phyloP scores from a whole-genome alignment of 768 basidiomycete genomes.

The Cystoderma amianthinum region DNA sequence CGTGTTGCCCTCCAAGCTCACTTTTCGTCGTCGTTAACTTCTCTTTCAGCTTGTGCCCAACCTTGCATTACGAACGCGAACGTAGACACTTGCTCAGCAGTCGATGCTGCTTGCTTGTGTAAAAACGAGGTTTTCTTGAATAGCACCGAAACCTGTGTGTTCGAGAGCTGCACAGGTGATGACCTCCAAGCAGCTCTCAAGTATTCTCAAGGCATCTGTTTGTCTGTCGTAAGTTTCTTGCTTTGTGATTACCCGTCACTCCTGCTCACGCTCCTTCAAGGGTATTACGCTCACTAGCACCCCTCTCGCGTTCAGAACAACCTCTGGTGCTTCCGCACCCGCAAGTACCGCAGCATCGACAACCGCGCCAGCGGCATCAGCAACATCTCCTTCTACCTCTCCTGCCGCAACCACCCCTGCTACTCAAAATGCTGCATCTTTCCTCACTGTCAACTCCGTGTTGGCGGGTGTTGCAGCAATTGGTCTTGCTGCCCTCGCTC shows the following conservation, averaged over 20 bases:
- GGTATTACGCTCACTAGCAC: conserved; percentile 43
- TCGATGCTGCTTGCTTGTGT: conserved; percentile 60
- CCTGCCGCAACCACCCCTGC: conserved; percentile 7
- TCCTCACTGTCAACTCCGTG: conserved; percentile 25
- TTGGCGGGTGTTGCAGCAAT: conserved; percentile 31
- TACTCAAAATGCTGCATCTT: conserved; percentile 12
- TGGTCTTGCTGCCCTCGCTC: conserved; percentile 34
- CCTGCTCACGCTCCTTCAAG: conserved; percentile 19
- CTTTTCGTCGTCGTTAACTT: neutral
- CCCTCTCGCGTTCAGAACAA: conserved; percentile 11
- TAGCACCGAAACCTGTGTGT: conserved; percentile 42
- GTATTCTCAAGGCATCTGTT: conserved; percentile 35
- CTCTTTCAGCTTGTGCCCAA: conserved; percentile 39
- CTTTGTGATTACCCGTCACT: neutral
- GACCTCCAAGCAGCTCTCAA: conserved; percentile 39
- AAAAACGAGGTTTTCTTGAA: conserved; percentile 34
- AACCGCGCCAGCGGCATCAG: conserved; percentile 6
- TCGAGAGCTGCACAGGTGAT: conserved; percentile 31
- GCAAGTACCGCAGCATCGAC: conserved; percentile 1
- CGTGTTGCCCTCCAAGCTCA: neutral
- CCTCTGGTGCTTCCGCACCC: conserved; percentile 5
- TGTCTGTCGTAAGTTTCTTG: conserved; percentile 35
- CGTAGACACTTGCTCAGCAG: conserved; percentile 33
- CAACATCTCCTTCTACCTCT: conserved; percentile 3
- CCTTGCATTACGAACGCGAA: conserved; percentile 40